These are phyloP conservation scores for Solanum virginianum DNA, from an alignment of 257 asterid genomes.

Conservation along the genomic window DNA sequence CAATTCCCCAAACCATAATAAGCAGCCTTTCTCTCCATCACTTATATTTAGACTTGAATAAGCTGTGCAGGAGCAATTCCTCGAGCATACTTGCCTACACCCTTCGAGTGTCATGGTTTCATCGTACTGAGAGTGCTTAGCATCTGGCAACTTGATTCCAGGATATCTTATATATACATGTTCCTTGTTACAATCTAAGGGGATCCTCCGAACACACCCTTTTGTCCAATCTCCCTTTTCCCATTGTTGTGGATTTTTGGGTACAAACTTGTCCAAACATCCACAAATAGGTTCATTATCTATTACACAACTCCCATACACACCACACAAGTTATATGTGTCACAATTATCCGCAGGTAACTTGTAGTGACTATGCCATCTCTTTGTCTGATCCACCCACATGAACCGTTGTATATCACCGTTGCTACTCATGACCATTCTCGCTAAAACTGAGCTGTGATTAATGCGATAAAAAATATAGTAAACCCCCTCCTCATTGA, in stretches of 20 bases:
- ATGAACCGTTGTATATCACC: neutral
- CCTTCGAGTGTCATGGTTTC: constrained; percentile 5
- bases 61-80: constrained; percentile 19
- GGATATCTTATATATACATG: constrained; percentile 1
- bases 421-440: neutral
- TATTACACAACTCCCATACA: neutral
- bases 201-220: neutral
- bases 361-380: neutral
- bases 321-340: neutral
- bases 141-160: constrained; percentile 12
- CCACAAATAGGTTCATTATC: neutral
- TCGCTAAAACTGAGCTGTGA: neutral
- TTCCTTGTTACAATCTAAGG: neutral
- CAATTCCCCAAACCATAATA: constrained; percentile 19
- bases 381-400: neutral
- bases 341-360: constrained; percentile 1
- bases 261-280: constrained; percentile 9
- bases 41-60: constrained; percentile 11
- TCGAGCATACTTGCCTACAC: constrained; percentile 9
- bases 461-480: neutral
- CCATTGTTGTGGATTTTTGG: constrained; percentile 6
- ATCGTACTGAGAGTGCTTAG: neutral
- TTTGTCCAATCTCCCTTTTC: neutral
- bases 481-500: neutral
- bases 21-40: constrained; percentile 7